phyloP scores from a whole-genome alignment of 179 eudicot genomes.

The Drosera spatulata region DNA sequence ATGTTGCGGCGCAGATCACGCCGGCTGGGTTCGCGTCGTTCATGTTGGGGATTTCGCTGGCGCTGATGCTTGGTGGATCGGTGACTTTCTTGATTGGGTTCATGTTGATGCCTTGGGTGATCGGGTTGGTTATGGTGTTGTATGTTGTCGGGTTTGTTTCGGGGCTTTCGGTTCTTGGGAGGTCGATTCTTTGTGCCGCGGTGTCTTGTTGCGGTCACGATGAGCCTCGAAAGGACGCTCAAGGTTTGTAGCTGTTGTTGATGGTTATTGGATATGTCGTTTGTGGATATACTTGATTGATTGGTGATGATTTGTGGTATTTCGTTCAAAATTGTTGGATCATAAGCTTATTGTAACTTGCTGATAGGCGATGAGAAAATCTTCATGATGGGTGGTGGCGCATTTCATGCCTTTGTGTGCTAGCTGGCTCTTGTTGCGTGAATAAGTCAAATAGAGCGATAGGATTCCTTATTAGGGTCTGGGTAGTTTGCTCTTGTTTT shows the following conservation, averaged over 20 bases:
- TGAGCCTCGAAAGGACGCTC: conserved; percentile 21
- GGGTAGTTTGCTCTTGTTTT: too few relatives aligned
- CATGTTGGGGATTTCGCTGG: conserved; percentile 34
- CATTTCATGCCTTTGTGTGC: too few relatives aligned
- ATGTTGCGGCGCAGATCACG: conserved; percentile 16
- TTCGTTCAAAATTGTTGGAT: too few relatives aligned
- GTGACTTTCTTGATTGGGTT: conserved; percentile 37
- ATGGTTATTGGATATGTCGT: too few relatives aligned
- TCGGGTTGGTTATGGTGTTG: conserved; percentile 34
- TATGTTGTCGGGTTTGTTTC: conserved; percentile 35
- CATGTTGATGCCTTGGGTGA: conserved; percentile 39
- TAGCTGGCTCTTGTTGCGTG: too few relatives aligned
- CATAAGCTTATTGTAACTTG: too few relatives aligned
- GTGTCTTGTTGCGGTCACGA: conserved; percentile 8
- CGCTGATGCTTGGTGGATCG: conserved; percentile 40
- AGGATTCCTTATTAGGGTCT: too few relatives aligned
- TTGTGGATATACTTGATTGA: too few relatives aligned
- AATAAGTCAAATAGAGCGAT: too few relatives aligned
- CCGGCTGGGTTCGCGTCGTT: conserved; percentile 42
- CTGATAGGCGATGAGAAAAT: too few relatives aligned
- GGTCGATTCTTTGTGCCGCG: conserved; percentile 34
- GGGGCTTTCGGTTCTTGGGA: conserved; percentile 23
- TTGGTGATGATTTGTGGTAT: too few relatives aligned
- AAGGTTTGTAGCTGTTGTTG: conserved; percentile 13
- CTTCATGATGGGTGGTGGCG: too few relatives aligned